A percentile compares a stretch with the other conserved stretches of the same genome.
These are phyloP conservation scores for Cladobotryum protrusum DNA, from an alignment of 2,329 filamentous ascomycete genomes.

Conservation along the genomic window DNA sequence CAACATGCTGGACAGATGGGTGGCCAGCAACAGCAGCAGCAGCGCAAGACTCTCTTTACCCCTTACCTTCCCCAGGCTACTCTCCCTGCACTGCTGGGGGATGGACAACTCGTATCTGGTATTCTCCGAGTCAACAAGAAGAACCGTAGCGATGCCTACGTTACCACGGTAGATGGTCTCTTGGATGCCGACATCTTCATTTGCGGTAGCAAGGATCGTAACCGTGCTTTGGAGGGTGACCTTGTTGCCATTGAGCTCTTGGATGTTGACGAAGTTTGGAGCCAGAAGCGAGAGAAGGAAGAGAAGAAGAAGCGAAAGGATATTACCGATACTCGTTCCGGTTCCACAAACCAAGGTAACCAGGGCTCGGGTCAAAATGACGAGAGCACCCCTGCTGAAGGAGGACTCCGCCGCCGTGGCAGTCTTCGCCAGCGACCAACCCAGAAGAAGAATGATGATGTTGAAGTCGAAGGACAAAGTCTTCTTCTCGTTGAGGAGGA, in stretches of 20 bases:
- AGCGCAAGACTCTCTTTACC: constrained; percentile 97
- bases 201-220: constrained; percentile 97
- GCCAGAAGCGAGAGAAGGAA: constrained; percentile 97
- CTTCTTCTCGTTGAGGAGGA: constrained; percentile 95
- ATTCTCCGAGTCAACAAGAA: constrained; percentile 99
- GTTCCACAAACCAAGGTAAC: constrained; percentile 66
- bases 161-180: constrained; percentile 79
- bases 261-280: constrained; percentile 97
- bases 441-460: constrained; percentile 99
- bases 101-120: constrained; percentile 92
- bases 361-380: constrained; percentile 57
- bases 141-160: constrained; percentile 97
- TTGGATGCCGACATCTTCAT: constrained; percentile 99
- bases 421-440: constrained; percentile 94
- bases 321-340: constrained; percentile 82
- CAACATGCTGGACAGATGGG: constrained; percentile 65
- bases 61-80: constrained; percentile 94
- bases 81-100: constrained; percentile 79
- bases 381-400: constrained; percentile 60
- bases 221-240: constrained; percentile 92
- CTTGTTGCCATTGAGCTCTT: constrained; percentile 92
- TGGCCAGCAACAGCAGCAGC: constrained; percentile 71
- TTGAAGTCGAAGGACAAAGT: constrained; percentile 97
- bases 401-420: constrained; percentile 83
- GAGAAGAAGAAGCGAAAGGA: constrained; percentile 99